Percentiles rank a stretch among this genome's conserved stretches.
Evolutionary conservation across 345 rosid species (phyloP).

Genomic region (Angophora floribunda): DNA sequence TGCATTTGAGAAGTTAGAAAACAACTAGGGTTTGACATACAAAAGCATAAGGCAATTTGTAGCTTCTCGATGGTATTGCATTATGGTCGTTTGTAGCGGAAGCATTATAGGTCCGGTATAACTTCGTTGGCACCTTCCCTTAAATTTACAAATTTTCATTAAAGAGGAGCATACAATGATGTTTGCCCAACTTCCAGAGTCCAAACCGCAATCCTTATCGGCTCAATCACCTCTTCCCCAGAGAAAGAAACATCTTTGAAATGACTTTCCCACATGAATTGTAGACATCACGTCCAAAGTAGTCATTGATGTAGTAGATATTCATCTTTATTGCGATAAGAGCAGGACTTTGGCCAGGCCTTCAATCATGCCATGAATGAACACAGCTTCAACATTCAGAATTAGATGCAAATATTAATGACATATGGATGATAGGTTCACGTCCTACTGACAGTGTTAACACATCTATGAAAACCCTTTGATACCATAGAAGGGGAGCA

Average conservation of each 20-base stretch:
- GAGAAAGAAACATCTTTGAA: background rate
- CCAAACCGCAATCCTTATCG: background rate
- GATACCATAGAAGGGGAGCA: background rate
- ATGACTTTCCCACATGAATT: background rate
- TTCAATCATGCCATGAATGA: background rate
- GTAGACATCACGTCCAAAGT: background rate
- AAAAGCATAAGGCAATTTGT: background rate
- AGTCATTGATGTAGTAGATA: background rate
- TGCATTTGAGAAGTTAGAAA: background rate
- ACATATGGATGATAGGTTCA: background rate
- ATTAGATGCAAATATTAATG: background rate
- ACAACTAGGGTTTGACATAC: background rate
- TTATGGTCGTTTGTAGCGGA: background rate
- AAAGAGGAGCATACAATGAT: background rate
- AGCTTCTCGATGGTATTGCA: background rate
- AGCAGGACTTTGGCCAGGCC: background rate
- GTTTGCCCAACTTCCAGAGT: background rate
- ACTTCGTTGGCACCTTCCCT: background rate
- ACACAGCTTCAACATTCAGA: background rate
- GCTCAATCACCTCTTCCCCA: background rate
- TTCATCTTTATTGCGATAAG: background rate
- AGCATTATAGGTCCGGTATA: background rate
- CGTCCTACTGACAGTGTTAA: background rate
- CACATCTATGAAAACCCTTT: background rate
- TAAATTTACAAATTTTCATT: background rate